Evolutionary conservation across 305 asterid species (phyloP), one percentile per base, ranked within the genome.

Genomic region (Solanum hybrid): DNA sequence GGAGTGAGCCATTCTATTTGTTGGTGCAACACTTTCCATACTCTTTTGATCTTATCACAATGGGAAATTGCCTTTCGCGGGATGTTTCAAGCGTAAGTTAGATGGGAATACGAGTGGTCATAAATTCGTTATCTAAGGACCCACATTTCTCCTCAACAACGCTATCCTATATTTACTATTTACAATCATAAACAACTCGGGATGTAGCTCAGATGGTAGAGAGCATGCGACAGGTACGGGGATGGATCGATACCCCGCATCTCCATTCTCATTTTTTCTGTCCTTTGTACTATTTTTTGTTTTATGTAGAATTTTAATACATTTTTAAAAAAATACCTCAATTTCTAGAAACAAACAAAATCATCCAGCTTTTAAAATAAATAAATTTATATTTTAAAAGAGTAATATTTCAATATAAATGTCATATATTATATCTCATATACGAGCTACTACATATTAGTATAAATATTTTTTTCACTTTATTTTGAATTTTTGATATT

Each of bases 201-300:
- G 98, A 94, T 96, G 97, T 96, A 95, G 98, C 98, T 95, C 97
- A 95, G 96, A 96, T 95, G 98, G 97, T 95, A 95, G 96, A 96
- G 97, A 82, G 91, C 99, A 97, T 97, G 98, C 98, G 95, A 95
- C 98, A 97, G 98, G 97, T 91, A 96, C 95, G 96, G 98, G 95
- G 96, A 64, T 64, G 95, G 96, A 64, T 64, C 13, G 13, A 8
- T 22, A 22, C 73, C 73, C 73, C 6, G 72, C 72, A 64, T 64
- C 73, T 64, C 73, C 29, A 60, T 60, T 3, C 71, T 19, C 2
- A 60, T n/a, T 19, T 22, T 60, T 7, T 60, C 4, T 60, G 71
- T 19, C 26, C 9, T 56, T 56, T 45, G 22, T 45, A 15, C 64
- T 45, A 14, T 45, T 14, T 51, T 17, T 56, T 6, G n/a, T 17